Evolutionary conservation across 257 asterid genomes (phyloP).

Genomic region (Capsicum chinense): DNA sequence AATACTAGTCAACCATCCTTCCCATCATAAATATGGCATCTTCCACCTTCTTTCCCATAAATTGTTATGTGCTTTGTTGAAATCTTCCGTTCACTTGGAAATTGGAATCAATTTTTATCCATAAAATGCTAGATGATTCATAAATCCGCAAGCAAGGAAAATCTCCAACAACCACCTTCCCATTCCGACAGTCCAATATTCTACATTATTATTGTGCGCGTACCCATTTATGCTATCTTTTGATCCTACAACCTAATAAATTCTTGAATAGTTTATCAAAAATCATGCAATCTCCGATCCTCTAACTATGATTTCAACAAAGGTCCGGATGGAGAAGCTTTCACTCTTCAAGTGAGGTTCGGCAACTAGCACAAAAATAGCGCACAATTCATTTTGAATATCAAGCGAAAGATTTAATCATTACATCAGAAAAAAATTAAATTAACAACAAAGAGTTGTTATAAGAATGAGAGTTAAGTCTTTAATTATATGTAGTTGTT

Average conservation of each 20-base stretch:
- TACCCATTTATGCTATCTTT: not conserved
- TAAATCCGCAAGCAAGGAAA: not conserved
- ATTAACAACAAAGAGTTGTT: not conserved
- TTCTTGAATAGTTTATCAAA: not conserved
- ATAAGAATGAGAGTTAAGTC: not conserved
- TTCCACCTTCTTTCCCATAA: not conserved
- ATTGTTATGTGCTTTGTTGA: not conserved
- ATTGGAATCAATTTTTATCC: not conserved
- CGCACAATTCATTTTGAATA: not conserved
- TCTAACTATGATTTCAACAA: not conserved
- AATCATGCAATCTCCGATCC: not conserved
- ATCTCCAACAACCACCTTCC: not conserved
- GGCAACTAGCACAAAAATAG: not conserved
- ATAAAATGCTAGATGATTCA: not conserved
- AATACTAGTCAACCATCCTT: not conserved
- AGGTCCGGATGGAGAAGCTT: not conserved
- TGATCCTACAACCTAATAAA: not conserved
- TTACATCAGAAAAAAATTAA: not conserved
- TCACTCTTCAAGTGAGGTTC: slow-evolving; percentile 16
- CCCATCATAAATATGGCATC: not conserved
- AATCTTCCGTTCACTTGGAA: not conserved
- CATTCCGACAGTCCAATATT: not conserved
- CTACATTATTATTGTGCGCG: not conserved
- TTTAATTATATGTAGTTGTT: too few relatives aligned
- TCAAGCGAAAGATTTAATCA: not conserved